Conservation (phyloP, 805 yeast genomes). For the Kodamaea sagamina region DNA sequence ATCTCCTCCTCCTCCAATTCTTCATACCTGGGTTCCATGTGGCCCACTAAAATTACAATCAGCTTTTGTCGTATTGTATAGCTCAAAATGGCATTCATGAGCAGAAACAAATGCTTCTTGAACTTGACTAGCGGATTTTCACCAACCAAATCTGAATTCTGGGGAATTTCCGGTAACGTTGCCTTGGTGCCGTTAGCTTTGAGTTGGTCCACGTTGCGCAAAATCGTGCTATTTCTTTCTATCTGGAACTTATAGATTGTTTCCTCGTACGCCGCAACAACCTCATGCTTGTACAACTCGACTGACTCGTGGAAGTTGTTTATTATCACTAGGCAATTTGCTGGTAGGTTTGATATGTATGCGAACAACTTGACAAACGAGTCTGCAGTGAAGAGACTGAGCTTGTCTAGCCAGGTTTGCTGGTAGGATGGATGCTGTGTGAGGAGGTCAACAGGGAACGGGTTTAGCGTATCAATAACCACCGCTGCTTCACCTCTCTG, state of each 20-base stretch:
- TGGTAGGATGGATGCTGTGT: conserved; percentile 22
- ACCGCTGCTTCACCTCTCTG: conserved; percentile 22
- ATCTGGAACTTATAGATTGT: conserved; percentile 33
- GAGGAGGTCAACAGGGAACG: conserved; percentile 32
- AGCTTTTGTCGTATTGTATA: conserved; percentile 25
- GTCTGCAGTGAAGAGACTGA: conserved; percentile 19
- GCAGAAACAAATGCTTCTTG: conserved; percentile 30
- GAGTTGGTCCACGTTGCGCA: background rate
- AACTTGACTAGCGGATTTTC: conserved; percentile 34
- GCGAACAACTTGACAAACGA: conserved; percentile 33
- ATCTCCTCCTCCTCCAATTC: conserved; percentile 7
- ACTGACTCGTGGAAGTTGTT: conserved; percentile 37
- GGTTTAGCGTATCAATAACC: conserved; percentile 32
- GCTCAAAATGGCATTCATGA: conserved; percentile 29
- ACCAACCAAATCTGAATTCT: conserved; percentile 26
- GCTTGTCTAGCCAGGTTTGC: conserved; percentile 23
- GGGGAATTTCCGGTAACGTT: conserved; percentile 31
- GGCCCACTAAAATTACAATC: conserved; percentile 33
- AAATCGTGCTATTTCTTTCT: conserved; percentile 15
- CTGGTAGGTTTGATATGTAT: conserved; percentile 13
- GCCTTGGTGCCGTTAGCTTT: background rate
- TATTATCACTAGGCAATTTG: conserved; percentile 24
- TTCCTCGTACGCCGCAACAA: conserved; percentile 37
- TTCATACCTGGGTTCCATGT: conserved; percentile 31
- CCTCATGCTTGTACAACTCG: conserved; percentile 37